Conservation (phyloP, 768 basidiomycete species). For the Mycena rosella region DNA sequence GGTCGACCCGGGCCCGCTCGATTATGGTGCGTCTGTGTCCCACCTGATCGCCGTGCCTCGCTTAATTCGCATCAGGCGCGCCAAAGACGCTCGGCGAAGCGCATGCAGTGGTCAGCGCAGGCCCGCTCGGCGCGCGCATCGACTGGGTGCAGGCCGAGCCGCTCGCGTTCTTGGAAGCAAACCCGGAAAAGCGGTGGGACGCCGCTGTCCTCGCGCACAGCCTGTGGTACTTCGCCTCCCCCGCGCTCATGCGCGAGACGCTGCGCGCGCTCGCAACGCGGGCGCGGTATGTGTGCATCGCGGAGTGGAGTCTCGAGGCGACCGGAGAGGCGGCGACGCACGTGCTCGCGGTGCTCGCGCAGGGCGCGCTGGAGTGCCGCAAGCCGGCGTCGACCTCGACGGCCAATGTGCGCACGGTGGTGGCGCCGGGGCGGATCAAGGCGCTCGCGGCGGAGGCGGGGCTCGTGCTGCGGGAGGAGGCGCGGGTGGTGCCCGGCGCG, state of each 20-base stretch:
- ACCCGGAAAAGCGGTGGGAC: constrained; percentile 43
- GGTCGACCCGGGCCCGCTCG: constrained; percentile 52
- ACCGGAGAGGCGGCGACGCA: constrained; percentile 43
- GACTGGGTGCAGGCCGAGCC: constrained; percentile 48
- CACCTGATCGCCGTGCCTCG: neutral
- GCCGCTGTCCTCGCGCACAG: constrained; percentile 51
- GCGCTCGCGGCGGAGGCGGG: constrained; percentile 42
- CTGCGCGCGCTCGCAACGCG: constrained; percentile 44
- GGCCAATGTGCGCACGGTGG: constrained; percentile 51
- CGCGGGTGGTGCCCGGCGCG: constrained; percentile 38
- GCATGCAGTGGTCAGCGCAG: constrained; percentile 46
- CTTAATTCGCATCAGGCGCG: constrained; percentile 39
- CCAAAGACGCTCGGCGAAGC: constrained; percentile 54
- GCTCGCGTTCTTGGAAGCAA: constrained; percentile 41
- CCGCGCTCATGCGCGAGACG: constrained; percentile 44
- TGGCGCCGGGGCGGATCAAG: constrained; percentile 49
- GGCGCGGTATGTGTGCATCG: constrained; percentile 45
- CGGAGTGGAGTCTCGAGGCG: constrained; percentile 49
- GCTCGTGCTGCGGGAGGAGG: constrained; percentile 39
- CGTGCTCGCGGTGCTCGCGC: constrained; percentile 51
- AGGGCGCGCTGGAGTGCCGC: constrained; percentile 50
- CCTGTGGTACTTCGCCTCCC: constrained; percentile 57
- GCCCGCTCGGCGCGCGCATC: constrained; percentile 50
- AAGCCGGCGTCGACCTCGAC: constrained; percentile 40
- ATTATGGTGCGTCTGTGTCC: constrained; percentile 46